Base-by-base conservation (phyloP, 495 filamentous ascomycete genomes). In the Hypomontagnella submonticulosa region DNA sequence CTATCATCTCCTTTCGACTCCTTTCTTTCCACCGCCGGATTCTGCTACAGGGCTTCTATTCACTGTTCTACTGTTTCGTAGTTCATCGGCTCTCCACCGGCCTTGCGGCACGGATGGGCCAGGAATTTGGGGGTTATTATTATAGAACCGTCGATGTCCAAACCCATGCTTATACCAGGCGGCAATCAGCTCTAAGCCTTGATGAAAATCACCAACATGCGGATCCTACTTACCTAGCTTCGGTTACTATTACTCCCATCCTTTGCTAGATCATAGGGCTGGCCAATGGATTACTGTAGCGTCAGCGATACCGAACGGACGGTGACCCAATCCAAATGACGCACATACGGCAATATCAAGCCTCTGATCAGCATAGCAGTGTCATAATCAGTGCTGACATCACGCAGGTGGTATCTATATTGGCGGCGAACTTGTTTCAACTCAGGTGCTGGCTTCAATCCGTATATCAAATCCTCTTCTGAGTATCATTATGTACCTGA, bases 201-300 rank as follows among this genome's bases (percentile, higher is more conserved):
- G 47, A 38, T 15, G 38, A 44, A 50, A 44, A 60, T 38, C 43
- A 64, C 66, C 66, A 69, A 69, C 66, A 57, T 10, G 27, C 40
- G 32, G 55, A 64, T 64, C 59, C 55, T 64, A 11, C 43, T 53
- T 42, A 8, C 33, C 20, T 27, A 19, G 27, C 9, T 23, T 36
- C 37, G 52, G 51, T 4, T 20, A 32, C 37, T 60, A 8, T 46
- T 34, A 4, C 13, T 32, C 40, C 40, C 36, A 47, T 36, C 15
- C 51, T 49, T 58, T 20, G 7, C 11, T 41, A 54, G 49, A 51
- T 61, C 66, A 64, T 69, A 69, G 66, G 66, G 66, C 66, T 69
- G 66, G 66, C 56, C 60, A 59, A 69, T 64, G 51, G 50, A 52
- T 46, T 48, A 38, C 49, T 60, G 34, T 40, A 34, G 4, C 61